Evolutionary conservation across 1,139 yeast genomes (phyloP), one percentile per base, ranked within the genome.

Genomic region (Diutina sp.): DNA sequence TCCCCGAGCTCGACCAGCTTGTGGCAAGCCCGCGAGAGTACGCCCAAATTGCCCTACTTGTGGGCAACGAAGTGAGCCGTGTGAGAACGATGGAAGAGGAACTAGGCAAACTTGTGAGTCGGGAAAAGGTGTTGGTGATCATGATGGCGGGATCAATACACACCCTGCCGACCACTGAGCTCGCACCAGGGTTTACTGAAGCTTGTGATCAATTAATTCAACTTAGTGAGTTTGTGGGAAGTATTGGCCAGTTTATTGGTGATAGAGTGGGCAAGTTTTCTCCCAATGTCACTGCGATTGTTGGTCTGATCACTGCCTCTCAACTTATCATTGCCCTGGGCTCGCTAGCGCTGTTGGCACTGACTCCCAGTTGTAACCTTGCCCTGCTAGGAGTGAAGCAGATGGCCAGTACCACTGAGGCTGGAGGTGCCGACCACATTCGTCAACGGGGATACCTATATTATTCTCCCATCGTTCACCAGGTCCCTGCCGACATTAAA

Each of bases 331-430:
- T 90, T 1, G 77, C 81, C 28, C 73, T 83, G 0, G 95, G 96
- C 1, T 90, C 96, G 0, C 67, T 93, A 12, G 72, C 72, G n/a
- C 85, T 82, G 12, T 69, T 93, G 14, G 82, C 91, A 3, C 71
- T 72, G 46, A 82, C 90, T 0, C 97, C 97, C 0, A 78, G 96
- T 5, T 87, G 97, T 62, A 93, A 93, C 65, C 65, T 93, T 8
- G 84, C 96, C 0, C 81, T 95, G 0, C 67, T 90, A 47, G 97
- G 97, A 0, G 82, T 84, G 18, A 80, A 81, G 61, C 77, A 80
- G 58, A 69, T 82, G 25, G 77, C 82, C 28, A 66, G 76, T 0
- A 67, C 65, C 50, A 66, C 67, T 6, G 64, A 62, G 51, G 58
- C 65, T 32, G 28, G 44, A 1, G 53, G 29, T 9, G 30, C 16